Conservation (phyloP, 2,329 filamentous ascomycete genomes). For the Dactylella cylindrospora region DNA sequence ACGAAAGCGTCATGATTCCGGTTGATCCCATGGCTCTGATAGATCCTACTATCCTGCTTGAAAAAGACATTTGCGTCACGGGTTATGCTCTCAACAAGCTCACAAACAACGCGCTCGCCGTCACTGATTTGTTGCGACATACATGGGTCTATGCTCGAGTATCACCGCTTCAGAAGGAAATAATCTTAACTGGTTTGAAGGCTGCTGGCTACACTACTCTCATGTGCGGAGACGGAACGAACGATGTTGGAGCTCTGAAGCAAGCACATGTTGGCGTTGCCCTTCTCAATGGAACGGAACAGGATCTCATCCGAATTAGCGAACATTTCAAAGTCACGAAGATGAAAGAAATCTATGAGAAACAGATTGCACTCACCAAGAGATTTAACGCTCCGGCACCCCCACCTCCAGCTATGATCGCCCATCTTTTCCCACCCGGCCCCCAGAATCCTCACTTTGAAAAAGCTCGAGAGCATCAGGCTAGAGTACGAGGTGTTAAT, state of each 20-base stretch:
- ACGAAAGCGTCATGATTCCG: constrained; percentile 81
- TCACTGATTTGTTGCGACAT: constrained; percentile 76
- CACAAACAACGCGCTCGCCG: constrained; percentile 71
- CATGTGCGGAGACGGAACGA: constrained; percentile 98
- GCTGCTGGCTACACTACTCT: constrained; percentile 96
- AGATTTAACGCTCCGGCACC: constrained; percentile 91
- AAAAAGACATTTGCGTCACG: constrained; percentile 91
- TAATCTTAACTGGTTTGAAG: constrained; percentile 93
- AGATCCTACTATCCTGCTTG: constrained; percentile 75
- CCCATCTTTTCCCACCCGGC: constrained; percentile 89
- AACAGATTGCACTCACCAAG: constrained; percentile 87
- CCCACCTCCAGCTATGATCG: constrained; percentile 89
- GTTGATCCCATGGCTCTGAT: constrained; percentile 82
- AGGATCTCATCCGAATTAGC: constrained; percentile 86
- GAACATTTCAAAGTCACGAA: constrained; percentile 92
- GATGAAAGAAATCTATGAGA: constrained; percentile 99
- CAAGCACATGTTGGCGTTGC: constrained; percentile 97
- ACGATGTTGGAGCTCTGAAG: constrained; percentile 95
- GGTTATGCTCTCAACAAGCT: constrained; percentile 91
- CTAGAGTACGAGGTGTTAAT: constrained; percentile 72
- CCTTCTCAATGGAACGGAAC: constrained; percentile 87
- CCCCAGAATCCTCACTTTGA: constrained; percentile 90
- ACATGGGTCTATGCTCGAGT: constrained; percentile 98
- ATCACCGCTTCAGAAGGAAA: constrained; percentile 97
- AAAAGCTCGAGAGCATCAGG: constrained; percentile 85